A percentile compares a stretch with the other conserved stretches of the same genome.
Conservation (phyloP, 2,329 filamentous ascomycete genomes). For the Cadophora malorum region DNA sequence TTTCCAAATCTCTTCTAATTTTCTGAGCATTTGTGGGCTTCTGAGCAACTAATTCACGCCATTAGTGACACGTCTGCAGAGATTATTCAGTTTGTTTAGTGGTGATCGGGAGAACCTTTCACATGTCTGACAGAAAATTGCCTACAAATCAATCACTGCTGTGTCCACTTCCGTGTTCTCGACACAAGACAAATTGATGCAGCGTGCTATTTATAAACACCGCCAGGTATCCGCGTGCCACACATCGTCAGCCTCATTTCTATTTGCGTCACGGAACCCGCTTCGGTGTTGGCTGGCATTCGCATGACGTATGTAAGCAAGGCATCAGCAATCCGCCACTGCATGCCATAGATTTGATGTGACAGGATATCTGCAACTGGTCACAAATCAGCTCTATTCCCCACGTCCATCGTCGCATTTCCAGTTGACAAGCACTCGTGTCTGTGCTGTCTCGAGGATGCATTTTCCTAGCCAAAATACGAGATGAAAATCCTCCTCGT, state of each 20-base stretch:
- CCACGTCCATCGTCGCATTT: too few species aligned
- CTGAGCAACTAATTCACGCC: background rate
- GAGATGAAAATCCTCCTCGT: too few species aligned
- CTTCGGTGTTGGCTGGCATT: conserved; percentile 7
- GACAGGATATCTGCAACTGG: too few species aligned
- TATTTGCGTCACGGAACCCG: background rate
- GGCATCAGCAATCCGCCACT: background rate
- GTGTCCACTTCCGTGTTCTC: background rate
- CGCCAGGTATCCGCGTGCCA: too few species aligned
- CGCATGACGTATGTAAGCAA: background rate
- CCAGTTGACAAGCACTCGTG: too few species aligned
- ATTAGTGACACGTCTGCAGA: background rate
- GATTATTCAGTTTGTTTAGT: background rate
- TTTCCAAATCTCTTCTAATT: background rate
- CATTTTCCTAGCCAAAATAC: too few species aligned
- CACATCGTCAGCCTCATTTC: conserved; percentile 4
- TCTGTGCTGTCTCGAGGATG: too few species aligned
- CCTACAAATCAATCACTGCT: background rate
- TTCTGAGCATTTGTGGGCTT: background rate
- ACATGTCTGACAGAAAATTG: background rate
- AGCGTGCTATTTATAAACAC: background rate
- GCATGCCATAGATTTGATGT: too few species aligned
- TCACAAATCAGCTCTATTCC: too few species aligned
- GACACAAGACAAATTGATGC: background rate
- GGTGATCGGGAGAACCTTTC: background rate